Evolutionary conservation across 176 grass and related monocot species (phyloP).

Genomic region (Aechmea fasciata): DNA sequence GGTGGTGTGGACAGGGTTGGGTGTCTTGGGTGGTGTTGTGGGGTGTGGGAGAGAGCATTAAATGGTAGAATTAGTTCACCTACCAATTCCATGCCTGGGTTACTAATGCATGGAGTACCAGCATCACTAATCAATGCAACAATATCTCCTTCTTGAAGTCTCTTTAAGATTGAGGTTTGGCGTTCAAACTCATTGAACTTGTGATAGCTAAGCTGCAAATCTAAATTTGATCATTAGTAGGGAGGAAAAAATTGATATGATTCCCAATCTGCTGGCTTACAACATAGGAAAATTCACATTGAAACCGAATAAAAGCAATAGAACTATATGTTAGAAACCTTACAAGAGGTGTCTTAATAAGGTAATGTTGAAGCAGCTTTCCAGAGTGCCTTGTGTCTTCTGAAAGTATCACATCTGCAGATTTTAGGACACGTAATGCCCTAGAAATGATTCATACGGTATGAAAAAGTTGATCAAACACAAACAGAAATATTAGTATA

Average conservation of each 20-base stretch:
- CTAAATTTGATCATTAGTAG: slow-evolving; percentile 20
- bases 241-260: neutral
- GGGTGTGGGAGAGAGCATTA: neutral
- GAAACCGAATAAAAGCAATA: slow-evolving; percentile 15
- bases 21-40: no score
- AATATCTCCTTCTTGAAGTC: slow-evolving; percentile 80
- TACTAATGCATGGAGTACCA: slow-evolving; percentile 85
- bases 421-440: slow-evolving; percentile 86
- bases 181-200: slow-evolving; percentile 91
- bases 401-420: slow-evolving; percentile 68
- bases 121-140: slow-evolving; percentile 94
- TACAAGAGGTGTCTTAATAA: slow-evolving; percentile 89
- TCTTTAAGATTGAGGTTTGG: slow-evolving; percentile 68
- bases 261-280: neutral
- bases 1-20: no score
- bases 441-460: slow-evolving; percentile 24
- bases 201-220: slow-evolving; percentile 74
- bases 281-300: slow-evolving; percentile 7
- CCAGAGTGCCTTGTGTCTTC: slow-evolving; percentile 97
- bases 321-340: slow-evolving; percentile 23
- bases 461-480: neutral
- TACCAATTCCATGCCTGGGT: slow-evolving; percentile 84
- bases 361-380: slow-evolving; percentile 87
- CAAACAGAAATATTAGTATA: slow-evolving; percentile 14
- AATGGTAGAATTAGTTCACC: slow-evolving; percentile 5